Evolutionary conservation across 1,284 basidiomycete genomes (phyloP), one percentile per base, ranked within the genome.

Genomic region (Ustilago crameri): DNA sequence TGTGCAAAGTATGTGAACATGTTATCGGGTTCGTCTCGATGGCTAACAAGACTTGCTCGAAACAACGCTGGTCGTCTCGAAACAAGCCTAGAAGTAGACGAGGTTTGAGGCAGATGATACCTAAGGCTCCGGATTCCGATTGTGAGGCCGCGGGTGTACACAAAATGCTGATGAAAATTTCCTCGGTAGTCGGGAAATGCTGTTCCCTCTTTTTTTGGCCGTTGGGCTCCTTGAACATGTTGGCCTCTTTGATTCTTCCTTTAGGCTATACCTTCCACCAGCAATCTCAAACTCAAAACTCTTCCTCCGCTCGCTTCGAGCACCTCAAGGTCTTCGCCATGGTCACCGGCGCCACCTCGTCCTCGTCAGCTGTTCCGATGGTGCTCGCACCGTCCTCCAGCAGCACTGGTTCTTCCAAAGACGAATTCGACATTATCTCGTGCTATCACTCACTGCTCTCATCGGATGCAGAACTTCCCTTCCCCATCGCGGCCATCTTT

Each of bases 401-500:
- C n/a, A 44, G 24, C 37, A 51, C 27, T 27, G 47, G 40, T 22
- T 2, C 27, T 9, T 7, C 12, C 37, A 46, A 20, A 32, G 63
- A 56, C n/a, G 64, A 67, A 56, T 79, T 81, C 56, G 74, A 76
- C 62, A 74, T 83, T 26, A 72, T 78, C 35, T 54, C 61, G 3
- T 52, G 64, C 32, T 83, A 80, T 66, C 67, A 76, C 32, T 34
- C 56, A 0, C 71, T 75, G 17, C 73, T 83, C 17, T 53, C 59
- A 0, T 74, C 73, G 3, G 76, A 78, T 23, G 35, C 55, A 26
- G 79, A 93, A 89, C 88, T 93, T 61, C 91, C 93, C 0, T 88
- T 90, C n/a, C 93, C 93, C 1, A 86, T 95, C 42, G 93, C 93
- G 15, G 93, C 93, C 9, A 91, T 95, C 55, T 87, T 92, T 46